Evolutionary conservation across 2,329 filamentous ascomycete genomes (phyloP), one percentile per base, ranked within the genome.

Genomic region (Xylaria sp.): DNA sequence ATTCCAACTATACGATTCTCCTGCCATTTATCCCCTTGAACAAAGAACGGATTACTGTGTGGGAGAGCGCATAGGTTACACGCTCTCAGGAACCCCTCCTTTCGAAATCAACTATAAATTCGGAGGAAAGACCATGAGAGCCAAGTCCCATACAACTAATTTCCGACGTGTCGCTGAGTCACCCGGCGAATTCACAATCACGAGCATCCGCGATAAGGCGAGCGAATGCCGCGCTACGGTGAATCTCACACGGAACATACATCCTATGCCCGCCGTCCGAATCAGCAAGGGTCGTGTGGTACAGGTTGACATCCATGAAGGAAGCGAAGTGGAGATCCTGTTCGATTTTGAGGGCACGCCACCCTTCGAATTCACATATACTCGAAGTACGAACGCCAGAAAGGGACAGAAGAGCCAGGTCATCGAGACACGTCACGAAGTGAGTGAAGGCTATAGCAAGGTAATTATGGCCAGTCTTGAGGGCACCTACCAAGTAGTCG

Each of bases 331-430:
- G 0, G 93, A 98, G 78, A 94, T 99, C 61, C 83, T 93, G 7
- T 98, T 99, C 75, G 93, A 97, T 75, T 99, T 99, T 81, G 94
- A 92, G 84, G 96, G 97, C 65, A 94, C 93, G 5, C 94, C 96
- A 69, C 96, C 96, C 0, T 99, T 99, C 76, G 96, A 98, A 81
- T 99, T 98, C 78, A 98, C 95, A 65, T 98, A 97, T 79, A 98
- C 94, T 21, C 88, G 96, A 69, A 96, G 92, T 80, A 93, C 93
- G 53, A 97, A 97, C 78, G 90, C 90, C 63, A 91, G 87, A 67
- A 93, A 90, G 82, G 91, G 92, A 1, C 92, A 93, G 79, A 92
- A 90, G 77, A 89, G 91, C 45, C 86, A 90, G 75, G 88, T 99
- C 39, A 85, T 99, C 19, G 97, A 99, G 82, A 98, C 97, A 72